Percentiles rank a stretch among this genome's conserved stretches.
Evolutionary conservation across 2,329 filamentous ascomycete genomes (phyloP).

Genomic region (Exophiala oligosperma): DNA sequence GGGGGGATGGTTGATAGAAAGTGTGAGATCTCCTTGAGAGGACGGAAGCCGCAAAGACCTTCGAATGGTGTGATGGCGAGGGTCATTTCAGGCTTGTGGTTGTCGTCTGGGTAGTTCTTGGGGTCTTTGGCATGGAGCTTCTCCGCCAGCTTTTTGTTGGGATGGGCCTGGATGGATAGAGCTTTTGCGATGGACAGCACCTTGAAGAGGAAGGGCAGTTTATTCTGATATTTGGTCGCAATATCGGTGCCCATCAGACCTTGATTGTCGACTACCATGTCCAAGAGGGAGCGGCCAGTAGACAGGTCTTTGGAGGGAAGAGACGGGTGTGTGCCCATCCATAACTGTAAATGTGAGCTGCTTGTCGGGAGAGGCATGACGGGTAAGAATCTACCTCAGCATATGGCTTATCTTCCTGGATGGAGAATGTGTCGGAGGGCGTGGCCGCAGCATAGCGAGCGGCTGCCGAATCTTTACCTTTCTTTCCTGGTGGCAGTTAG

Average conservation of each 20-base stretch:
- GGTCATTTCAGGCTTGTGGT: conserved; percentile 99
- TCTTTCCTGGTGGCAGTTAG: conserved; percentile 59
- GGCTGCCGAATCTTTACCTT: conserved; percentile 81
- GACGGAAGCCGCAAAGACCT: conserved; percentile 92
- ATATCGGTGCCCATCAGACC: conserved; percentile 75
- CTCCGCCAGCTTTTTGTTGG: conserved; percentile 92
- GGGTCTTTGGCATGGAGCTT: conserved; percentile 80
- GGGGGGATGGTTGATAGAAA: conserved; percentile 71
- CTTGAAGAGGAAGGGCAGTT: conserved; percentile 96
- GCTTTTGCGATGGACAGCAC: conserved; percentile 95
- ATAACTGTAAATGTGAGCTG: conserved; percentile 61
- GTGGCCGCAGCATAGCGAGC: conserved; percentile 88
- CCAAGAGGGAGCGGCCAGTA: conserved; percentile 81
- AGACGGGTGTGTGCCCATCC: conserved; percentile 98
- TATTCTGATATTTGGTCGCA: conserved; percentile 71
- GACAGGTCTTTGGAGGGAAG: conserved; percentile 87
- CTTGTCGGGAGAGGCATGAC: neutral
- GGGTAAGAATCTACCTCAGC: conserved; percentile 67
- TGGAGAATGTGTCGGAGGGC: conserved; percentile 68
- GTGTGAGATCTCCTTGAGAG: conserved; percentile 79
- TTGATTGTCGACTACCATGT: conserved; percentile 84
- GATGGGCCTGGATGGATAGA: conserved; percentile 94
- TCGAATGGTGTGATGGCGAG: conserved; percentile 97
- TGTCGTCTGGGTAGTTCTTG: conserved; percentile 97
- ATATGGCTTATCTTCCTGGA: conserved; percentile 87